These are phyloP conservation scores for Leccinum broughii DNA, from an alignment of 768 basidiomycete species.

Conservation along the genomic window DNA sequence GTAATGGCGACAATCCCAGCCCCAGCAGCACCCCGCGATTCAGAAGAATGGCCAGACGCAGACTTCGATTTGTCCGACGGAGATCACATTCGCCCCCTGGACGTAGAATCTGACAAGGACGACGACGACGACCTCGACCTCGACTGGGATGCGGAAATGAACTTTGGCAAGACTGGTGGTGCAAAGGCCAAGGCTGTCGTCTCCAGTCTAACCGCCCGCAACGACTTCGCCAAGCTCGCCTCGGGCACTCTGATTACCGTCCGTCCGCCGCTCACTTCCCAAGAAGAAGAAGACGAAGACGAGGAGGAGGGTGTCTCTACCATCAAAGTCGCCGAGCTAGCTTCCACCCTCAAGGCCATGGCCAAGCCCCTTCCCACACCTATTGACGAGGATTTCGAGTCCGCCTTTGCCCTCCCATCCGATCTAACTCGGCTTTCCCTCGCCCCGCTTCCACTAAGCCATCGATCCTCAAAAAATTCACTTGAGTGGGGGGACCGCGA, in stretches of 20 bases:
- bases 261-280: constrained; percentile 57
- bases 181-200: constrained; percentile 45
- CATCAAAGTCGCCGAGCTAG: constrained; percentile 68
- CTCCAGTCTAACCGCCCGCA: constrained; percentile 40
- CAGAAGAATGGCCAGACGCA: constrained; percentile 80
- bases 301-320: constrained; percentile 83
- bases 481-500: constrained; percentile 87
- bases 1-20: constrained; percentile 63
- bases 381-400: constrained; percentile 77
- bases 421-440: constrained; percentile 83
- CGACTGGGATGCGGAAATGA: constrained; percentile 83
- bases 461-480: constrained; percentile 79
- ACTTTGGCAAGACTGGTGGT: constrained; percentile 57
- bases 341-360: constrained; percentile 35
- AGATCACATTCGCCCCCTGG: constrained; percentile 59
- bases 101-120: constrained; percentile 61
- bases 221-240: constrained; percentile 38
- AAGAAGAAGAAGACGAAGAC: constrained; percentile 58
- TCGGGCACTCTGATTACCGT: constrained; percentile 47
- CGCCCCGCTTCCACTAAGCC: constrained; percentile 71
- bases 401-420: constrained; percentile 76
- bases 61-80: constrained; percentile 86
- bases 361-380: constrained; percentile 38
- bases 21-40: constrained; percentile 52
- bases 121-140: constrained; percentile 62